A percentile compares a stretch with the other conserved stretches of the same genome.
Evolutionary conservation across 805 yeast species (phyloP).

Genomic region (Clavispora carvajalis): DNA sequence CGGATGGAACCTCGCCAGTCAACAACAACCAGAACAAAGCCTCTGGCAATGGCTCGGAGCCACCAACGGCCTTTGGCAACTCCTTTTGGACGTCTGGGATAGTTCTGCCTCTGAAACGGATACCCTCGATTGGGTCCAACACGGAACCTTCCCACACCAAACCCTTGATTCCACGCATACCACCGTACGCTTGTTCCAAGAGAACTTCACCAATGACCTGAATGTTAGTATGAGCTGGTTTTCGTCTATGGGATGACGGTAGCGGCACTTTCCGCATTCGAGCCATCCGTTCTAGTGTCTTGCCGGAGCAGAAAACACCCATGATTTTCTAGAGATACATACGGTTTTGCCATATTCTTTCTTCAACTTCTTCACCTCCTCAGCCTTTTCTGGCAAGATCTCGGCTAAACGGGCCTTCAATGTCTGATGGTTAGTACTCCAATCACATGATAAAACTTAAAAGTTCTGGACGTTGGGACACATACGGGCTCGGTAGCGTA

Average conservation of each 20-base stretch:
- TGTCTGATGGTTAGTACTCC: conserved; percentile 42
- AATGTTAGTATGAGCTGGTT: conserved; percentile 8
- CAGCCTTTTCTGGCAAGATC: conserved; percentile 85
- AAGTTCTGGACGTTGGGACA: conserved; percentile 5
- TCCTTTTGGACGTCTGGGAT: conserved; percentile 64
- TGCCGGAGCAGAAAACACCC: too few relatives aligned
- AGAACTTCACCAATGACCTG: conserved; percentile 42
- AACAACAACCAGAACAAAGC: conserved; percentile 73
- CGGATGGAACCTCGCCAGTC: conserved; percentile 69
- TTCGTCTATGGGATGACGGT: too few relatives aligned
- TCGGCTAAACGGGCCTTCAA: conserved; percentile 93
- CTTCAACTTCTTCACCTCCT: conserved; percentile 85
- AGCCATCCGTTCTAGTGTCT: too few relatives aligned
- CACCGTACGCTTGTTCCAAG: conserved; percentile 46
- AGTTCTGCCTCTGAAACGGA: conserved; percentile 72
- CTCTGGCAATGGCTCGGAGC: conserved; percentile 65
- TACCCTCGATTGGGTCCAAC: conserved; percentile 71
- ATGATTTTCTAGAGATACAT: conserved; percentile 23
- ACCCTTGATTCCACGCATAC: conserved; percentile 75
- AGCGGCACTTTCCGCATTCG: too few relatives aligned
- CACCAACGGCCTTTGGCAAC: conserved; percentile 57
- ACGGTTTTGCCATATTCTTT: conserved; percentile 83
- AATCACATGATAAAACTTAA: neutral
- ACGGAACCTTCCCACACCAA: conserved; percentile 79
- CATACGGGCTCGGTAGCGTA: conserved; percentile 21